phyloP scores from a whole-genome alignment of 2,329 filamentous ascomycete species.

The Didymella exigua region DNA sequence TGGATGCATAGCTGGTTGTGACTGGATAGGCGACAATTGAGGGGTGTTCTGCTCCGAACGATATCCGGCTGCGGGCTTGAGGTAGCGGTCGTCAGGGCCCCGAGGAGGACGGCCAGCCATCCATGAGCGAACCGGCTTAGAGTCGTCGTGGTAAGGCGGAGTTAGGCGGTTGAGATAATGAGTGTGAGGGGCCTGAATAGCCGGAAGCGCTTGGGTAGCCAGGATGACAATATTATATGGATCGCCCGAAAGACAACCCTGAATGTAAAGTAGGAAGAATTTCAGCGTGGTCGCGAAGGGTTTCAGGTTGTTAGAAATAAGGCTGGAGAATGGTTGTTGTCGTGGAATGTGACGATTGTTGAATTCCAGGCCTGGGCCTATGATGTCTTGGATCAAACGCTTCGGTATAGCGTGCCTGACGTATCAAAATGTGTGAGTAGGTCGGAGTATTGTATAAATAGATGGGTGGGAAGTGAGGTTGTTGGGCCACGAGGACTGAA shows the following conservation, averaged over 20 bases:
- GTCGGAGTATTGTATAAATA: background rate
- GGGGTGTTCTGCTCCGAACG: conserved; percentile 36
- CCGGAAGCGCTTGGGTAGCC: conserved; percentile 48
- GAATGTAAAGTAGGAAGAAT: background rate
- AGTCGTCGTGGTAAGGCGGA: conserved; percentile 40
- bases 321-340: background rate
- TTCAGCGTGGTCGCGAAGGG: background rate
- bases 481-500: conserved; percentile 9
- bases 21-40: conserved; percentile 36
- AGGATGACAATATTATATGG: conserved; percentile 35
- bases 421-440: background rate
- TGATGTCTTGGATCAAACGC: background rate
- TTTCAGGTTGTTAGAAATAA: background rate
- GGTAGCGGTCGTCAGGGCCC: conserved; percentile 40
- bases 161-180: conserved; percentile 43
- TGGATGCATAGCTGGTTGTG: conserved; percentile 35
- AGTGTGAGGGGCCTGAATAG: conserved; percentile 40
- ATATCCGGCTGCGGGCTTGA: conserved; percentile 30
- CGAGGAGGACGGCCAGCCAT: conserved; percentile 35
- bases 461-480: conserved; percentile 22
- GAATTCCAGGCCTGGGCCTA: conserved; percentile 3
- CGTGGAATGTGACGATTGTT: conserved; percentile 6
- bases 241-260: conserved; percentile 17
- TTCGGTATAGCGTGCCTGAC: conserved; percentile 1
- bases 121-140: conserved; percentile 46